Conservation (phyloP, 2,329 filamentous ascomycete species). For the Neonectria faginata region DNA sequence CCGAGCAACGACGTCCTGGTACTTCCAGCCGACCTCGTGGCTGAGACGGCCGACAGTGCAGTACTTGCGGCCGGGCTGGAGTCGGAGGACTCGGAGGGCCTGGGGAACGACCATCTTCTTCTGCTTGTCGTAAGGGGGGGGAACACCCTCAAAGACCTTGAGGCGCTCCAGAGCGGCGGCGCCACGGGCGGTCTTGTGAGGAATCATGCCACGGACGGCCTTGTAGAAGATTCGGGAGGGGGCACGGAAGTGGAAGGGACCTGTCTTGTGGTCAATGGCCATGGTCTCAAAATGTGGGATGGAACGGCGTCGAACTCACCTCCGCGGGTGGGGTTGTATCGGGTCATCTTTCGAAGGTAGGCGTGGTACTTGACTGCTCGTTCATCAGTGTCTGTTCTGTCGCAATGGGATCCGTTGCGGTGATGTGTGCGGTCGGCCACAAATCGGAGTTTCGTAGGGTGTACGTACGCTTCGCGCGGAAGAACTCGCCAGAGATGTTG, state of each 20-base stretch:
- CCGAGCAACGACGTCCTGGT: conserved; percentile 99
- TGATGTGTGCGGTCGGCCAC: conserved; percentile 39
- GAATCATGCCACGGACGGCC: conserved; percentile 99
- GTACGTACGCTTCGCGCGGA: conserved; percentile 98
- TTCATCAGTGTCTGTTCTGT: conserved; percentile 58
- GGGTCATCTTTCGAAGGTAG: conserved; percentile 99
- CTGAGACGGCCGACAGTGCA: conserved; percentile 98
- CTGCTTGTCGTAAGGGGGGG: conserved; percentile 99
- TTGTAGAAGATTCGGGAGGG: conserved; percentile 99
- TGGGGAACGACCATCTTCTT: conserved; percentile 99
- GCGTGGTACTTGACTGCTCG: conserved; percentile 98
- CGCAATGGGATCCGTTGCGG: conserved; percentile 22
- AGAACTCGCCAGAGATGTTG: conserved; percentile 99
- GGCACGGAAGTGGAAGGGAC: conserved; percentile 99
- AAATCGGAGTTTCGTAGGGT: conserved; percentile 32
- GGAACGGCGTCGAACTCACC: conserved; percentile 67
- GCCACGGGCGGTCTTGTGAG: conserved; percentile 99
- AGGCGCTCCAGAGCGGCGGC: conserved; percentile 96
- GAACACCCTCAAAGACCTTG: conserved; percentile 99
- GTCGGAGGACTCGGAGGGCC: conserved; percentile 93
- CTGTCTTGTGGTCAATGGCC: conserved; percentile 60
- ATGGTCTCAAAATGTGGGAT: conserved; percentile 37
- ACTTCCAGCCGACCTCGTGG: conserved; percentile 99
- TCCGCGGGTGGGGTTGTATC: conserved; percentile 99
- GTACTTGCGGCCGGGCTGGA: conserved; percentile 99